A percentile compares a stretch with the other conserved stretches of the same genome.
Evolutionary conservation across 306 rosid species (phyloP).

Genomic region (Dryas alaskensis): DNA sequence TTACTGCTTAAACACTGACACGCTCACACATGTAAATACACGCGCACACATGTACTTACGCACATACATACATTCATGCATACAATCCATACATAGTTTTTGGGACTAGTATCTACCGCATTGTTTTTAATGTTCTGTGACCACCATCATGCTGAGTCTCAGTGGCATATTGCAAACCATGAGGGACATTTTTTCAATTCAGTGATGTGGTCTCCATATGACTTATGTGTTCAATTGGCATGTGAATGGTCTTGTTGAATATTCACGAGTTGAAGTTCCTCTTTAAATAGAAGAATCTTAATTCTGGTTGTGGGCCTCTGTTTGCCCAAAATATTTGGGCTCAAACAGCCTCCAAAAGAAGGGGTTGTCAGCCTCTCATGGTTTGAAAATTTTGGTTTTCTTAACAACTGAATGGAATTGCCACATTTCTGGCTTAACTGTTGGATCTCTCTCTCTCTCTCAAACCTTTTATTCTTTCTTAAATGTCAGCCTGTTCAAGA

Average conservation of each 20-base stretch:
- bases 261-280: not conserved
- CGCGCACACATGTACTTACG: not conserved
- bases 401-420: too few species aligned
- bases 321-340: not conserved
- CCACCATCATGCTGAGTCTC: not conserved
- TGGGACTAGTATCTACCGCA: not conserved
- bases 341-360: too few species aligned
- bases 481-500: slow-evolving; percentile 86
- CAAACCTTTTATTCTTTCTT: slow-evolving; percentile 8
- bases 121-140: not conserved
- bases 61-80: not conserved
- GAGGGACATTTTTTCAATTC: not conserved
- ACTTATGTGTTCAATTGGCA: not conserved
- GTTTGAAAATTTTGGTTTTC: not conserved
- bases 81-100: not conserved
- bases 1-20: not conserved
- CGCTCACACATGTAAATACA: not conserved
- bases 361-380: not conserved
- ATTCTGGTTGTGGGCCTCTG: not conserved
- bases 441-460: not conserved
- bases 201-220: not conserved
- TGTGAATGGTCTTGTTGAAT: not conserved
- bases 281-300: not conserved
- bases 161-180: not conserved
- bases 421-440: not conserved